Evolutionary conservation across 352 stramenopile genomes (phyloP).

Genomic region (Phytophthora uliginosa): DNA sequence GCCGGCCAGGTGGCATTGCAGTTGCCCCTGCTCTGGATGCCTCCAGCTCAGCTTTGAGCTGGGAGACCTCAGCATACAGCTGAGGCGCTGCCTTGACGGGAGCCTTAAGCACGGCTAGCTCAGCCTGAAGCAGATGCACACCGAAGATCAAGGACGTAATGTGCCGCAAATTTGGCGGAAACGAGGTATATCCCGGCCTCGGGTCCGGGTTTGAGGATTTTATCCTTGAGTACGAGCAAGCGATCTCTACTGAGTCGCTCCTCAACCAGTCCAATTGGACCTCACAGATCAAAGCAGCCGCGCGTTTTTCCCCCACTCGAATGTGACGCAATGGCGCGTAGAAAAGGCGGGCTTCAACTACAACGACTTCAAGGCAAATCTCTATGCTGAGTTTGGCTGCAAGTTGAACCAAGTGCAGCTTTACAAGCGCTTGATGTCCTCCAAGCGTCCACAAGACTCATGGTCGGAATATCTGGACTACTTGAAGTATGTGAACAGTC

Average conservation of each 20-base stretch:
- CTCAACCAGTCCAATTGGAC: constrained; percentile 14
- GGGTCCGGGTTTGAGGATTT: constrained; percentile 14
- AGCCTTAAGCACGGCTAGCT: not conserved
- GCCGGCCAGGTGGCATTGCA: not conserved
- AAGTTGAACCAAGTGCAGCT: constrained; percentile 24
- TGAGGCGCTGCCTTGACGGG: not conserved
- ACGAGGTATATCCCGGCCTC: constrained; percentile 7
- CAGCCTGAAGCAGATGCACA: not conserved
- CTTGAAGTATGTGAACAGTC: constrained; percentile 21
- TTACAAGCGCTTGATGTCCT: constrained; percentile 8
- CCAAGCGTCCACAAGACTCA: constrained; percentile 17
- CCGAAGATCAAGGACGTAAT: constrained; percentile 1
- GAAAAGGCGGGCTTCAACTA: constrained; percentile 9
- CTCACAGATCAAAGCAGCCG: constrained; percentile 3
- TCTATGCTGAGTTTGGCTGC: constrained; percentile 8
- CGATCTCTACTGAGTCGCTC: not conserved
- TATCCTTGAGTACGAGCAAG: constrained; percentile 18
- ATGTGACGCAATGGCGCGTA: constrained; percentile 10
- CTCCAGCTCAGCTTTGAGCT: constrained; percentile 1
- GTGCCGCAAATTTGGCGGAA: constrained; percentile 2
- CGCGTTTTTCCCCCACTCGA: constrained; percentile 12
- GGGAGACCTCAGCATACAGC: constrained; percentile 1
- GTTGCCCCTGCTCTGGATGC: not conserved
- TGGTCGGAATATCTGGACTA: constrained; percentile 24
- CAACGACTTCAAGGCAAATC: not conserved